These are phyloP conservation scores for Aspergillus sp. DNA, from an alignment of 2,329 filamentous ascomycete species.

Conservation along the genomic window DNA sequence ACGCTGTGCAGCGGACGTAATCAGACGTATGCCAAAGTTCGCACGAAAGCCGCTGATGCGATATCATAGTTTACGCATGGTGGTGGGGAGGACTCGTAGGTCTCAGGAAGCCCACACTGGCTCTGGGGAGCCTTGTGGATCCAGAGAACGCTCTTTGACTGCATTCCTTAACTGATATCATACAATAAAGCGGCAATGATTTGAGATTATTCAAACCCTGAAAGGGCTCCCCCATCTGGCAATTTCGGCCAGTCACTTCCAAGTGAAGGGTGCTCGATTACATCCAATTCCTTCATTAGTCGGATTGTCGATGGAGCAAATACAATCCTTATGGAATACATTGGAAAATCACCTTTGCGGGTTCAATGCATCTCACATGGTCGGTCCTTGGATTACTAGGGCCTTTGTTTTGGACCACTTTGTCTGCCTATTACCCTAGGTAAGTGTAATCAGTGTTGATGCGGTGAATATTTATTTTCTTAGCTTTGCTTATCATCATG, in stretches of 20 bases:
- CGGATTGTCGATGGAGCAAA: slow-evolving; percentile 2
- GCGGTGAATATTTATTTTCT: slow-evolving; percentile 5
- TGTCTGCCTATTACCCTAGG: slow-evolving; percentile 3
- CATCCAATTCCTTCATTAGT: slow-evolving; percentile 4
- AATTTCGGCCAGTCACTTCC: slow-evolving; percentile 4
- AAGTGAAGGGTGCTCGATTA: too few species aligned
- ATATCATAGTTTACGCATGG: slow-evolving; percentile 9
- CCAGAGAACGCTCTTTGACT: too few species aligned
- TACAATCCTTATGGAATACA: neutral
- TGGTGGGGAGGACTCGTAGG: too few species aligned
- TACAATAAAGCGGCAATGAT: too few species aligned
- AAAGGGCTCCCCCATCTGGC: slow-evolving; percentile 1
- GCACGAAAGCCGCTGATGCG: slow-evolving; percentile 7
- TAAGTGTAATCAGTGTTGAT: slow-evolving; percentile 7
- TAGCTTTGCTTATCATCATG: slow-evolving; percentile 6
- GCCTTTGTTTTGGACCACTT: slow-evolving; percentile 6
- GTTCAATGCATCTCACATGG: slow-evolving; percentile 4
- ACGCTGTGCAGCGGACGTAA: slow-evolving; percentile 2
- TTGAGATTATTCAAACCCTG: slow-evolving; percentile 3
- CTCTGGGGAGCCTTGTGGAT: too few species aligned
- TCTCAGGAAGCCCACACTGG: too few species aligned
- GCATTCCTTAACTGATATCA: too few species aligned
- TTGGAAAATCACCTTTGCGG: slow-evolving; percentile 5
- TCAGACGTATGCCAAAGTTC: slow-evolving; percentile 3
- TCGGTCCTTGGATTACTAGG: slow-evolving; percentile 1